Evolutionary conservation across 208 protist genomes (phyloP).

Genomic region (Wallacemonas rigidus): DNA sequence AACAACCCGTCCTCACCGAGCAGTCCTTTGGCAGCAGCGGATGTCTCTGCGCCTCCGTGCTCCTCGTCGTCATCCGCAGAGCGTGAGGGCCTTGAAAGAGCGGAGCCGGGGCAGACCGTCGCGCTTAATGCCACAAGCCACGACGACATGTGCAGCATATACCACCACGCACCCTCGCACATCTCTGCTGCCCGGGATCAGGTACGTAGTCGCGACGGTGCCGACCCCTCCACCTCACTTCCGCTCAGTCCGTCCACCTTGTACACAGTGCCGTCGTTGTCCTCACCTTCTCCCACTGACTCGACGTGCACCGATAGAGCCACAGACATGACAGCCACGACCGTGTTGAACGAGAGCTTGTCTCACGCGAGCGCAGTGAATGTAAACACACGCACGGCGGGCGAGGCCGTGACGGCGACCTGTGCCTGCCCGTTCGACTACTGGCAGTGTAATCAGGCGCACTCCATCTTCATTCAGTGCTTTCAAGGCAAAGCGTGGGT

Average conservation of each 20-base stretch:
- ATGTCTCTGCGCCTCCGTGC: neutral
- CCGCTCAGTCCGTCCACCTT: neutral
- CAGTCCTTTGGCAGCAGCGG: neutral
- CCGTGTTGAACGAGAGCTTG: no score
- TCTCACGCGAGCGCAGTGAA: no score
- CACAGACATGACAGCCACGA: neutral
- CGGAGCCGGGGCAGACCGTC: neutral
- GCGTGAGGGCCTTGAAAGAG: no score
- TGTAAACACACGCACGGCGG: no score
- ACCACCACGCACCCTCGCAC: neutral
- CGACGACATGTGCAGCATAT: neutral
- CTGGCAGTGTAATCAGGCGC: slow-evolving; percentile 47
- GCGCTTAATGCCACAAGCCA: neutral
- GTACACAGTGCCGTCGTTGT: neutral
- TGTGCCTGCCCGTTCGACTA: slow-evolving; percentile 56
- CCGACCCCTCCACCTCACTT: neutral
- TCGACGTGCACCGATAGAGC: neutral
- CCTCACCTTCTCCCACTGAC: neutral
- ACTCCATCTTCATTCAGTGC: slow-evolving; percentile 72
- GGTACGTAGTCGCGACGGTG: neutral
- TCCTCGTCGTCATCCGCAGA: neutral
- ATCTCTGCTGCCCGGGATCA: neutral
- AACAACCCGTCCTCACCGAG: neutral
- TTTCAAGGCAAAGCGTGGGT: slow-evolving; percentile 53
- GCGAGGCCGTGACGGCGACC: neutral